Conservation (phyloP, 371 early-diverging fungal species). For the Mucor saturninus region DNA sequence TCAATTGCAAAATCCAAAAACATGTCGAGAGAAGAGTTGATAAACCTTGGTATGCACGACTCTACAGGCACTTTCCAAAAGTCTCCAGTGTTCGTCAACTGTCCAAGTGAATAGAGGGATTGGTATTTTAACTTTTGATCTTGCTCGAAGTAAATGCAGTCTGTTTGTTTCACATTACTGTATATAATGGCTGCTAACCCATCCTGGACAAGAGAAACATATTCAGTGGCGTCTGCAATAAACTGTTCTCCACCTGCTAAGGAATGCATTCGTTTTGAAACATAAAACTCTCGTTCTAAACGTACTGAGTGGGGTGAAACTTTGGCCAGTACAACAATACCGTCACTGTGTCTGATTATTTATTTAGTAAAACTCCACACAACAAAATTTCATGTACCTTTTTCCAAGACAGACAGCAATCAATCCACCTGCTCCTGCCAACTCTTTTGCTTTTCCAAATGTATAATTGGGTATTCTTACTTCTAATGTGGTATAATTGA, state of each 20-base stretch:
- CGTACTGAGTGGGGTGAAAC: slow-evolving; percentile 45
- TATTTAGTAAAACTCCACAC: neutral
- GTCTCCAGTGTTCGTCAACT: neutral
- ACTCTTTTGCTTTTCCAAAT: slow-evolving; percentile 41
- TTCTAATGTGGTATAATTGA: slow-evolving; percentile 41
- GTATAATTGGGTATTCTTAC: slow-evolving; percentile 44
- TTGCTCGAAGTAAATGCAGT: slow-evolving; percentile 26
- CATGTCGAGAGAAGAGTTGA: slow-evolving; percentile 17
- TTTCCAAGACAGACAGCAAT: slow-evolving; percentile 45
- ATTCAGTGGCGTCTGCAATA: slow-evolving; percentile 39
- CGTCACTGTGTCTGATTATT: slow-evolving; percentile 27
- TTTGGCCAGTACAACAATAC: slow-evolving; percentile 40
- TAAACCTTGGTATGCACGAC: slow-evolving; percentile 10
- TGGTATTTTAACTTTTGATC: slow-evolving; percentile 7
- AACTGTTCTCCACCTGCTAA: slow-evolving; percentile 39
- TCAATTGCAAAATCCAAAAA: slow-evolving; percentile 45
- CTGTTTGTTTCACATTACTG: slow-evolving; percentile 27
- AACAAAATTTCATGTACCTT: slow-evolving; percentile 21
- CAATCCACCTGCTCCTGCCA: slow-evolving; percentile 43
- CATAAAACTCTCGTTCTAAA: slow-evolving; percentile 48
- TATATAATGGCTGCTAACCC: slow-evolving; percentile 44
- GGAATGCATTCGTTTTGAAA: slow-evolving; percentile 38
- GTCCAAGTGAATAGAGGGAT: slow-evolving; percentile 6
- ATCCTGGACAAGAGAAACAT: slow-evolving; percentile 41
- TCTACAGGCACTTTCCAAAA: neutral